Conservation (phyloP, 1,284 basidiomycete species). For the Ceratobasidium sp. region DNA sequence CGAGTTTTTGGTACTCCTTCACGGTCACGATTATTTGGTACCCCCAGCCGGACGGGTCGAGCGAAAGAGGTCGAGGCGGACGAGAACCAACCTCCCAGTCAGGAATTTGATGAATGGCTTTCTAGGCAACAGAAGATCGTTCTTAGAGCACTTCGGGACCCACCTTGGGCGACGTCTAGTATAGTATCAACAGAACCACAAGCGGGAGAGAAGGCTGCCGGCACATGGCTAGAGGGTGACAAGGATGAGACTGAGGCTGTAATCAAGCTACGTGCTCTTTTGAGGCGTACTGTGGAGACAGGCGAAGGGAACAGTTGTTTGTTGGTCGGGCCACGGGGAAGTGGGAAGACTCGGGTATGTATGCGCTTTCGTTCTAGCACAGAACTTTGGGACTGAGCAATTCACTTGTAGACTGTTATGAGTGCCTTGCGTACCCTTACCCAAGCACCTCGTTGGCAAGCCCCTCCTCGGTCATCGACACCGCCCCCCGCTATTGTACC, state of each 20-base stretch:
- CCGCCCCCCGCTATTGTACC: not conserved
- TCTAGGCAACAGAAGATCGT: slow-evolving; percentile 16
- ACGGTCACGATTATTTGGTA: slow-evolving; percentile 29
- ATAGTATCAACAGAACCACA: not conserved
- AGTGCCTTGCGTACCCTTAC: slow-evolving; percentile 24
- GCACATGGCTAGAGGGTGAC: slow-evolving; percentile 17
- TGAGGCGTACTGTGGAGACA: slow-evolving; percentile 76
- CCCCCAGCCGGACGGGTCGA: slow-evolving; percentile 22
- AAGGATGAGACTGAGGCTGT: slow-evolving; percentile 42
- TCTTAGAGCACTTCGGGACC: slow-evolving; percentile 9
- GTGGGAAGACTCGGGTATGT: slow-evolving; percentile 83
- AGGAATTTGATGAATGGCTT: slow-evolving; percentile 23
- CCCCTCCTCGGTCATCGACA: slow-evolving; percentile 21
- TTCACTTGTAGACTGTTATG: slow-evolving; percentile 10
- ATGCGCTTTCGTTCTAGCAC: not conserved
- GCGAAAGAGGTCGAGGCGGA: slow-evolving; percentile 19
- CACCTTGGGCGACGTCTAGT: slow-evolving; percentile 10
- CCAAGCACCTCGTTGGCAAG: slow-evolving; percentile 1
- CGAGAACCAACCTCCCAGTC: slow-evolving; percentile 2
- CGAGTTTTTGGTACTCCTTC: slow-evolving; percentile 21
- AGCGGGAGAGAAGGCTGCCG: not conserved
- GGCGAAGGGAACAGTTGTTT: slow-evolving; percentile 93
- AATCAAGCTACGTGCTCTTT: slow-evolving; percentile 63
- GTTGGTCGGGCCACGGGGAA: slow-evolving; percentile 81
- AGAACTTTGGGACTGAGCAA: not conserved